A percentile compares a stretch with the other conserved stretches of the same genome.
Conservation (phyloP, 106 monocot species). For the Dendrobium chrysotoxum region DNA sequence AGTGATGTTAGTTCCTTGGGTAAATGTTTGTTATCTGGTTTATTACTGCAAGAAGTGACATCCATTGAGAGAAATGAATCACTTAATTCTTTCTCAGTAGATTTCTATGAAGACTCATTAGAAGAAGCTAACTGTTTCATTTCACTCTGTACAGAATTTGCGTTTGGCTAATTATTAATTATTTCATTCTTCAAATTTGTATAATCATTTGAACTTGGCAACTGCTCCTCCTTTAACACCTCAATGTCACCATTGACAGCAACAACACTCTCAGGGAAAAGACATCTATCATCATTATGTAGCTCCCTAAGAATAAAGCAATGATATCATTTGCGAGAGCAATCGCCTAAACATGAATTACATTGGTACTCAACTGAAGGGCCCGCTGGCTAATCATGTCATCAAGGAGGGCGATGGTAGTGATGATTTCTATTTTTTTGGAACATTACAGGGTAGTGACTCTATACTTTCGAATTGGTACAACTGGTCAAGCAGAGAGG, state of each 20-base stretch:
- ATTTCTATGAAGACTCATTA: conserved; percentile 5
- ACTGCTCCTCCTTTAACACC: conserved; percentile 29
- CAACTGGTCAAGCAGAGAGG: conserved; percentile 49
- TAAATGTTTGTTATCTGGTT: conserved; percentile 3
- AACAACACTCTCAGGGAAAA: conserved; percentile 22
- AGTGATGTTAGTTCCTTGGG: conserved; percentile 3
- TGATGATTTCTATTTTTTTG: conserved; percentile 25
- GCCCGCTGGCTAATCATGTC: conserved; percentile 49
- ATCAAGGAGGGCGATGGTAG: conserved; percentile 39
- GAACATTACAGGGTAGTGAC: conserved; percentile 10
- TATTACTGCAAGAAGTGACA: not conserved
- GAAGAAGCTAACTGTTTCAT: conserved; percentile 12
- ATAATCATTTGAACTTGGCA: conserved; percentile 11
- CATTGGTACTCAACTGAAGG: conserved; percentile 96
- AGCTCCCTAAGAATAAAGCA: conserved; percentile 87
- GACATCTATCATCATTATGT: conserved; percentile 42
- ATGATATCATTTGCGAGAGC: conserved; percentile 90
- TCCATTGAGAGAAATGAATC: conserved; percentile 7
- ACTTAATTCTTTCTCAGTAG: conserved; percentile 12
- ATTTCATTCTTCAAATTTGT: conserved; percentile 10
- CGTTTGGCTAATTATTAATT: conserved; percentile 19
- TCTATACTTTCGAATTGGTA: conserved; percentile 65
- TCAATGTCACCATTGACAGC: conserved; percentile 17
- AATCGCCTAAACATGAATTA: conserved; percentile 91
- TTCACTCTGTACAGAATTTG: conserved; percentile 15